Percentiles rank a stretch among this genome's conserved stretches.
Conservation (phyloP, 192 early-diverging fungal genomes). For the Rhizophagus clarus region DNA sequence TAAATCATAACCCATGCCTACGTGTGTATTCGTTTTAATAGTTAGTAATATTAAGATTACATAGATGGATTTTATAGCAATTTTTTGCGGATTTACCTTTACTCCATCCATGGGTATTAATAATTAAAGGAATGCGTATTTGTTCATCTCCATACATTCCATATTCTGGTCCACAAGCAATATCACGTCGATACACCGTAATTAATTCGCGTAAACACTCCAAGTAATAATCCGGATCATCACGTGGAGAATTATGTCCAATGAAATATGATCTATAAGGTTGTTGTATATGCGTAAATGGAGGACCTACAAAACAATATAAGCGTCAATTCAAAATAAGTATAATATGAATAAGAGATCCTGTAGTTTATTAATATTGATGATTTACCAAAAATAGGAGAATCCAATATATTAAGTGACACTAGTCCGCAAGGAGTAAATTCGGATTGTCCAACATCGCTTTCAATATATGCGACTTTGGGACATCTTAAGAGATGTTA, state of each 20-base stretch:
- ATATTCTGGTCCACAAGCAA: conserved; percentile 36
- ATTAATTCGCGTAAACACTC: conserved; percentile 65
- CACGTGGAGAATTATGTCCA: conserved; percentile 73
- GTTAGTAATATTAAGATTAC: background rate
- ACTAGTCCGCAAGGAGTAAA: conserved; percentile 81
- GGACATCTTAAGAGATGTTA: conserved; percentile 50
- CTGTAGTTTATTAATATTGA: background rate
- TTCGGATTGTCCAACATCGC: conserved; percentile 92
- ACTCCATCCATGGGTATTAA: conserved; percentile 96
- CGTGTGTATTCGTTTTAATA: background rate
- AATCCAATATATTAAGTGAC: conserved; percentile 70
- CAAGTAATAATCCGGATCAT: conserved; percentile 84
- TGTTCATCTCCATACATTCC: conserved; percentile 29
- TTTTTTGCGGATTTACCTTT: conserved; percentile 56
- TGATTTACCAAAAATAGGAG: conserved; percentile 59
- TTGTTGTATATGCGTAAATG: conserved; percentile 75
- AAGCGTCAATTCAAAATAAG: background rate
- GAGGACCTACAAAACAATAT: conserved; percentile 55
- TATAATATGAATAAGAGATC: background rate
- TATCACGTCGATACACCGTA: conserved; percentile 55
- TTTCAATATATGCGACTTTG: conserved; percentile 83
- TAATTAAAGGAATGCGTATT: conserved; percentile 74
- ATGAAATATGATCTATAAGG: conserved; percentile 73
- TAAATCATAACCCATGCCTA: conserved; percentile 81
- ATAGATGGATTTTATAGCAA: background rate